Evolutionary conservation across 768 basidiomycete genomes (phyloP).

Genomic region (Heimioporus sp.): DNA sequence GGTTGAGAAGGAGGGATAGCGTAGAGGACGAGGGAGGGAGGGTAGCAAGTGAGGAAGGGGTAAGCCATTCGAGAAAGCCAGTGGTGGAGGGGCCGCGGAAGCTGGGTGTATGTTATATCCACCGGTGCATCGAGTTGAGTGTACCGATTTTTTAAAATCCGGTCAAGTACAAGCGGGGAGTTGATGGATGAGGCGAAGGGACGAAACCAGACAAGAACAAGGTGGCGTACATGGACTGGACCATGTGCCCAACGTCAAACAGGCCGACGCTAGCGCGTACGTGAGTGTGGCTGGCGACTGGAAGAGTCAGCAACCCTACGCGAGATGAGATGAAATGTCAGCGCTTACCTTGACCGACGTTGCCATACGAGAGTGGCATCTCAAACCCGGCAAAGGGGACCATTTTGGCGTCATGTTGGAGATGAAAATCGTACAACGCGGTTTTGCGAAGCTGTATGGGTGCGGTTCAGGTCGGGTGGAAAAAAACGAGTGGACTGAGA

Average conservation of each 20-base stretch:
- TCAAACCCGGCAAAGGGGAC: constrained; percentile 93
- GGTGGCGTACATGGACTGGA: constrained; percentile 73
- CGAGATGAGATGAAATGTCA: constrained; percentile 3
- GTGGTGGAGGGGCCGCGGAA: constrained; percentile 80
- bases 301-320: no score
- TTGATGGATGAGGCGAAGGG: no score
- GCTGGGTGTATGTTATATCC: constrained; percentile 34
- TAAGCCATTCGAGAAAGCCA: constrained; percentile 84
- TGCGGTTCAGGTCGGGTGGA: background rate
- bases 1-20: constrained; percentile 86
- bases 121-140: no score
- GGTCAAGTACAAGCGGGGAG: no score
- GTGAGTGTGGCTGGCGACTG: constrained; percentile 89
- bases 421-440: constrained; percentile 85
- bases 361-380: constrained; percentile 90
- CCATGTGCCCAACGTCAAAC: constrained; percentile 99
- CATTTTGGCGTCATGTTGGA: constrained; percentile 85
- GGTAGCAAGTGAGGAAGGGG: constrained; percentile 74
- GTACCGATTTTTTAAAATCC: no score
- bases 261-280: constrained; percentile 80
- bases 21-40: constrained; percentile 77
- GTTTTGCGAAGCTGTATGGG: constrained; percentile 54
- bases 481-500: background rate
- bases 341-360: constrained; percentile 70
- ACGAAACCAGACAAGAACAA: background rate